Evolutionary conservation across 2,329 filamentous ascomycete species (phyloP).

Genomic region (Zymoseptoria passerinii): DNA sequence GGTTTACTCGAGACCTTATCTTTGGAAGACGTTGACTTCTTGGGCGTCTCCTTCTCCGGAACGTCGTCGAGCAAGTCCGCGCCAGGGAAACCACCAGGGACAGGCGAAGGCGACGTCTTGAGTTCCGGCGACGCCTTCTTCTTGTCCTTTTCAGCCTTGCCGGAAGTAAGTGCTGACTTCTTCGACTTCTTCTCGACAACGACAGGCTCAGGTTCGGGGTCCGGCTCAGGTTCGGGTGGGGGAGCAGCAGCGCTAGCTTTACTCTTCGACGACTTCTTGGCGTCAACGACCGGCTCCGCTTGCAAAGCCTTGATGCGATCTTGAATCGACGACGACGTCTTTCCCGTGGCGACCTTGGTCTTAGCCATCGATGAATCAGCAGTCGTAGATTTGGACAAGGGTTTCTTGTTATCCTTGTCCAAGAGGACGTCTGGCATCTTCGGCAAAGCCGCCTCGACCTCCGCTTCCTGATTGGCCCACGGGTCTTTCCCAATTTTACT

Average conservation of each 20-base stretch:
- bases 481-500: conserved; percentile 38
- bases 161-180: conserved; percentile 12
- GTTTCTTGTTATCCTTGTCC: conserved; percentile 32
- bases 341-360: conserved; percentile 36
- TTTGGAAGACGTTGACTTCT: conserved; percentile 17
- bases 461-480: conserved; percentile 36
- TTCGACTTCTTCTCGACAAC: conserved; percentile 23
- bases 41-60: conserved; percentile 12
- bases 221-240: conserved; percentile 26
- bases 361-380: conserved; percentile 34
- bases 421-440: conserved; percentile 39
- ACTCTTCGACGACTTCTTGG: conserved; percentile 30
- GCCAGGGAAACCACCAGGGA: conserved; percentile 40
- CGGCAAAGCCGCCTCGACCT: conserved; percentile 28
- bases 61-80: conserved; percentile 33
- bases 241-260: conserved; percentile 22
- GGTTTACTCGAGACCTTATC: conserved; percentile 15
- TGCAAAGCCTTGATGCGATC: conserved; percentile 45
- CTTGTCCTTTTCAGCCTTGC: conserved; percentile 16
- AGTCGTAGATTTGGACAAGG: conserved; percentile 24
- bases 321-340: conserved; percentile 39
- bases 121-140: conserved; percentile 15
- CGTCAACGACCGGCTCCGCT: conserved; percentile 28
- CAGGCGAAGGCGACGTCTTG: conserved; percentile 25
- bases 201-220: conserved; percentile 26